These are phyloP conservation scores for Fusarium sp. DNA, from an alignment of 2,329 filamentous ascomycete genomes.

Conservation along the genomic window DNA sequence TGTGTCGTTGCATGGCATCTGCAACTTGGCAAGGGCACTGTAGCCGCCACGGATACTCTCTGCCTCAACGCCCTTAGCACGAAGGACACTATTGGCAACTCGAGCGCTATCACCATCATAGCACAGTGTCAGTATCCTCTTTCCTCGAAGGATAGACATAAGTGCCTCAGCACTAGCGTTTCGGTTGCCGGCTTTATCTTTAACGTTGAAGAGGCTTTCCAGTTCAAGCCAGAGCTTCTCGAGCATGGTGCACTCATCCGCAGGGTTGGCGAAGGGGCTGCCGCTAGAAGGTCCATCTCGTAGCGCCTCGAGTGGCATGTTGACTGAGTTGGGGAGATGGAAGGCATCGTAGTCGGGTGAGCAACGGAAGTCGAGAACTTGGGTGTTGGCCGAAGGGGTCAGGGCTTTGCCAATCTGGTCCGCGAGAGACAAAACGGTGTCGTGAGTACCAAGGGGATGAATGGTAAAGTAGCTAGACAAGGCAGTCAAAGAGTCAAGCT, in stretches of 20 bases:
- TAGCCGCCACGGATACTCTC: slow-evolving; percentile 59
- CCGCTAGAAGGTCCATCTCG: slow-evolving; percentile 43
- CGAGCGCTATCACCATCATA: slow-evolving; percentile 65
- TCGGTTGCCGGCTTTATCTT: slow-evolving; percentile 43
- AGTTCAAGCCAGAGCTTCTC: slow-evolving; percentile 61
- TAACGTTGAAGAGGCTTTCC: slow-evolving; percentile 55
- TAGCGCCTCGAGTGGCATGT: slow-evolving; percentile 56
- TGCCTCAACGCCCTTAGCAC: slow-evolving; percentile 61
- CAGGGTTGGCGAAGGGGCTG: slow-evolving; percentile 55
- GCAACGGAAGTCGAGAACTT: slow-evolving; percentile 58
- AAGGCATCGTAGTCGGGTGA: slow-evolving; percentile 55
- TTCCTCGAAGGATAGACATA: slow-evolving; percentile 47
- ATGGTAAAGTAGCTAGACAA: slow-evolving; percentile 51
- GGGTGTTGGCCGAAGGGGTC: slow-evolving; percentile 45
- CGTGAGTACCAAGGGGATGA: slow-evolving; percentile 38
- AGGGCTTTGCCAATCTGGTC: slow-evolving; percentile 44
- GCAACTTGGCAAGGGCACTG: slow-evolving; percentile 40
- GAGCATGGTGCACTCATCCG: slow-evolving; percentile 57
- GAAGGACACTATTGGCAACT: slow-evolving; percentile 64
- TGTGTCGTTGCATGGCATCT: slow-evolving; percentile 42
- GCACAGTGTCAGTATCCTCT: slow-evolving; percentile 60
- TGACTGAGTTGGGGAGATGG: slow-evolving; percentile 59
- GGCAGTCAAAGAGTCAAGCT: slow-evolving; percentile 54
- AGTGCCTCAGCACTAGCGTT: slow-evolving; percentile 45
- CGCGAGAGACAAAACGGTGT: slow-evolving; percentile 41